Conservation (phyloP, 208 protist species). For the Leishmania turanica region DNA sequence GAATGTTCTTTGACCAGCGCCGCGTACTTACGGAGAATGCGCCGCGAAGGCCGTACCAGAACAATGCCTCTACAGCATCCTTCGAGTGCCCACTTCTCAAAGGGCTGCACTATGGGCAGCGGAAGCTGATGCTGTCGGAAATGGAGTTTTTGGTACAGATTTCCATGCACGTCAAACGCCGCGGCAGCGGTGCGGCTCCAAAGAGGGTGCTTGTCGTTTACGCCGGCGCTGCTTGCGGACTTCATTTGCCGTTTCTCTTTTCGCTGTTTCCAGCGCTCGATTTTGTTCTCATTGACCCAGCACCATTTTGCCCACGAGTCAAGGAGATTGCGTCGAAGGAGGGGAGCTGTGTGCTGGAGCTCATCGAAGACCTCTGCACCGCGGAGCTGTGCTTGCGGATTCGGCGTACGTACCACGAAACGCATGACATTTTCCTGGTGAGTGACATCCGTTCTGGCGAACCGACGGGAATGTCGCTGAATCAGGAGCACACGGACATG, state of each 20-base stretch:
- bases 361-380: slow-evolving; percentile 90
- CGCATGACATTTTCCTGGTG: slow-evolving; percentile 85
- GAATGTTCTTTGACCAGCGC: slow-evolving; percentile 55
- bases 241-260: slow-evolving; percentile 91
- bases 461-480: slow-evolving; percentile 58
- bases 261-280: slow-evolving; percentile 68
- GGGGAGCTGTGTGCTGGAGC: slow-evolving; percentile 53
- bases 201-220: slow-evolving; percentile 85
- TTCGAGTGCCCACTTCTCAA: slow-evolving; percentile 62
- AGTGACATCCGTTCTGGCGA: slow-evolving; percentile 91
- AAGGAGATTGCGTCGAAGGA: slow-evolving; percentile 34
- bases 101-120: slow-evolving; percentile 94
- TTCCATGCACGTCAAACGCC: neutral
- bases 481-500: slow-evolving; percentile 84
- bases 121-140: slow-evolving; percentile 95
- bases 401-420: slow-evolving; percentile 43
- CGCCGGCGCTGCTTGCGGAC: slow-evolving; percentile 94
- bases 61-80: slow-evolving; percentile 36
- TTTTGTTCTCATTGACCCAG: slow-evolving; percentile 95
- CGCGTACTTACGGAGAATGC: slow-evolving; percentile 45
- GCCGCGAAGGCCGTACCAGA: slow-evolving; percentile 58
- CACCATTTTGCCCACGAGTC: slow-evolving; percentile 75
- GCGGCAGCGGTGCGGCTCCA: neutral
- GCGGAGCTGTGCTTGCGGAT: slow-evolving; percentile 87
- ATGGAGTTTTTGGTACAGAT: slow-evolving; percentile 91